Evolutionary conservation across 2,329 filamentous ascomycete species (phyloP), one percentile per base, ranked within the genome.

Genomic region (Gremmenia infestans): DNA sequence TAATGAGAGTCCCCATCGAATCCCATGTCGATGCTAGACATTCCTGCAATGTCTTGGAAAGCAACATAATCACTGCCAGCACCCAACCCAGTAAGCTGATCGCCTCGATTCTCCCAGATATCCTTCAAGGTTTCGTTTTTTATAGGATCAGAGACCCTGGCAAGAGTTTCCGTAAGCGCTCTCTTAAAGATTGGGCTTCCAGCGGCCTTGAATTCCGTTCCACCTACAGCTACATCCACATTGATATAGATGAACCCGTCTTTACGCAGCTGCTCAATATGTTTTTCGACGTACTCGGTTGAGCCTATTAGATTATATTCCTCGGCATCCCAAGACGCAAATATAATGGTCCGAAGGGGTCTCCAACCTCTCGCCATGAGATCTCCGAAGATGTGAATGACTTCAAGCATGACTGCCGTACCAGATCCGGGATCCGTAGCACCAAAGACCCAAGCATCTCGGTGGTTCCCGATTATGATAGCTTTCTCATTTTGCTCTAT

Each of bases 251-350:
- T 92, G 60, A 90, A 84, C 0, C 83, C 93, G 64, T 94, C 81
- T 17, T 81, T 76, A 43, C 89, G 86, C 6, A 99, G 78, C 3
- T 75, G 71, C 0, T 92, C 85, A 28, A 91, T 77, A 63, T 93
- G 86, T 48, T 88, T 87, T 73, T 99, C 94, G 47, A 99, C 94
- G 67, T 88, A 93, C 71, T 99, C 94, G 1, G 94, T 97, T 11
- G 91, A 96, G 8, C 94, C 94, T 56, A 96, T 89, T 47, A 94
- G 76, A 72, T 97, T 97, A 75, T 96, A 97, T 72, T 93, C 91
- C 64, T 87, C 87, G 4, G 83, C 94, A 71, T 99, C 94, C 94
- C 94, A 99, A 36, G 90, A 96, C 68, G 92, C 91, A 71, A 99
- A 97, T 70, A 96, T 89, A 61, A 99, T 96, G 3, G 91, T 95